Evolutionary conservation across 2,329 filamentous ascomycete species (phyloP), one percentile per base, ranked within the genome.

Genomic region (Ciborinia camelliae): DNA sequence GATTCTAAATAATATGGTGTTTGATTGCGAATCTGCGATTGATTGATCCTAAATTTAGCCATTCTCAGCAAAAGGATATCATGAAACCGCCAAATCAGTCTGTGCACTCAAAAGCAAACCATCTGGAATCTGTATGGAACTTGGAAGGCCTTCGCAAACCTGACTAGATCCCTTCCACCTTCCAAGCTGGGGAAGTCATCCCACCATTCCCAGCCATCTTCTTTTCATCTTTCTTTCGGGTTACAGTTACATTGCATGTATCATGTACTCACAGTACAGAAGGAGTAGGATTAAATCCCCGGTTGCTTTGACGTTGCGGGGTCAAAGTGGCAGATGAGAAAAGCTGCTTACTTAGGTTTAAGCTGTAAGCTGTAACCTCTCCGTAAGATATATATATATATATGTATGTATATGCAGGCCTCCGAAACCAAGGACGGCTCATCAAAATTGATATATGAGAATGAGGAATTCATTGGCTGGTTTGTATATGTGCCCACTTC

Each of bases 161-260:
- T n/a, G 20, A 47, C 20, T n/a, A n/a, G 12, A 23, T 4, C 20
- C 2, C 4, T n/a, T 12, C 35, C 30, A 57, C 53, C 53, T 57
- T 43, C 53, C 54, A 30, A 57, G 54, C 54, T 57, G 54, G 45
- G 54, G 9, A 32, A 32, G 7, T 23, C 54, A 7, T 23, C 54
- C 28, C 54, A 58, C 28, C 41, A 58, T 58, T 47, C n/a, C 54
- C 54, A 45, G 54, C 54, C 54, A 58, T 58, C 54, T 55, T 55
- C 23, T 58, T 58, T 45, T 35, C n/a, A n/a, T n/a, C n/a, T 23
- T 2, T 18, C 3, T 23, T 9, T 23, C 18, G 4, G 26, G 54
- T 45, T 23, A 51, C 28, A 20, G 8, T 51, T 10, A n/a, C n/a
- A n/a, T n/a, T n/a, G n/a, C n/a, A n/a, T n/a, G n/a, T n/a, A n/a